phyloP scores from a whole-genome alignment of 164 flowering plant genomes.

The Umbilicus rupestris region DNA sequence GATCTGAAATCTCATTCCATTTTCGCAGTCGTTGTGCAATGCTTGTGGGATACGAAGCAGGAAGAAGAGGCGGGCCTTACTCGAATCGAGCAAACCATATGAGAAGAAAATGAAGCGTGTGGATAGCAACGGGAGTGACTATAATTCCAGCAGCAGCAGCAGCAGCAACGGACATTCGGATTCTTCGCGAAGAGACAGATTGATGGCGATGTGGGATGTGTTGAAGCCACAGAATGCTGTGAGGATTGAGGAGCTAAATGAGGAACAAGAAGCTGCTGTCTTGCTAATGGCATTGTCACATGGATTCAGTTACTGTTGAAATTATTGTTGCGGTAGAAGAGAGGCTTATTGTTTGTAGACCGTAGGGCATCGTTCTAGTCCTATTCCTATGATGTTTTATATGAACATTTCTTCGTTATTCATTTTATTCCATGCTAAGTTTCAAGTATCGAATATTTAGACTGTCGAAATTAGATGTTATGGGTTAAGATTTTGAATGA shows the following conservation, averaged over 20 bases:
- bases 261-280: conserved; percentile 2
- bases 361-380: background rate
- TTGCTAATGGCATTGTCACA: background rate
- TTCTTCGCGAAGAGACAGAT: background rate
- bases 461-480: too few relatives aligned
- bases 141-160: background rate
- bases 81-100: background rate
- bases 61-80: conserved; percentile 9
- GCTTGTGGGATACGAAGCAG: conserved; percentile 14
- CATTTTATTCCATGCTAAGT: too few relatives aligned
- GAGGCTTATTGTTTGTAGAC: conserved; percentile 2
- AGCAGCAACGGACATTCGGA: background rate
- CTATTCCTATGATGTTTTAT: background rate
- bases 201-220: background rate
- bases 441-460: too few relatives aligned
- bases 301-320: background rate
- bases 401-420: too few relatives aligned
- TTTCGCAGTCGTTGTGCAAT: conserved; percentile 11
- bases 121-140: background rate
- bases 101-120: background rate
- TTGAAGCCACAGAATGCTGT: background rate
- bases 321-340: background rate
- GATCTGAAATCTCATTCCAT: background rate
- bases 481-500: too few relatives aligned
- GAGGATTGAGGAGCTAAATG: background rate